Base-by-base conservation (phyloP, 2,329 filamentous ascomycete genomes). In the Pseudocercospora macadamiae region DNA sequence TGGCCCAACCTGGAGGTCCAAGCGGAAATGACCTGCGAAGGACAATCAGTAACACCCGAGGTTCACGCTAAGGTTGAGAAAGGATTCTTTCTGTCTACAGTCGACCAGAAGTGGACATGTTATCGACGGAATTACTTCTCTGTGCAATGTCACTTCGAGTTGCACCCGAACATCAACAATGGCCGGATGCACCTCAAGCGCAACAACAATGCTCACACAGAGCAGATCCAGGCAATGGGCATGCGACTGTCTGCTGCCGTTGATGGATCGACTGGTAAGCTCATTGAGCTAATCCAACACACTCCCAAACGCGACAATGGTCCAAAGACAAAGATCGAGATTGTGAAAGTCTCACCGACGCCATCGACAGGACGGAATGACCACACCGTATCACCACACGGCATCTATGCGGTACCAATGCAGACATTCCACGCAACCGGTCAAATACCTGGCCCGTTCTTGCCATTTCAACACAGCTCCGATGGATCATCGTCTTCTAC, bases 111-210 rank as follows among this genome's bases (percentile, higher is more conserved):
- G 67, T 96, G 91, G 91, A 96, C 92, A 0, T 96, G 92, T 76
- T 96, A 96, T 72, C 83, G 92, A 30, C 84, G 93, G 42, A 96
- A 96, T 73, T 96, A 96, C 75, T 95, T 96, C 72, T 88, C 90
- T 0, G 91, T 95, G 54, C 85, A 88, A 52, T 93, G 90, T 73
- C 90, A 89, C 2, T 96, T 88, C 75, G 83, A 83, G 10, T 77
- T 96, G 21, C 80, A 81, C 37, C 89, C 89, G 76, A 87, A 77
- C 80, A 80, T 70, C 72, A 80, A 68, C 55, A 79, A 84, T 8
- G 75, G 77, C 14, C 82, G 86, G 23, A 76, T 88, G 1, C 89
- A 84, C 67, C 74, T 88, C 52, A 81, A 82, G 61, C 74, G 77
- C 26, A 75, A 74, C 34, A 76, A 76, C 57, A 64, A 72, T n/a